These are phyloP conservation scores for Antitrichia curtipendula DNA, from an alignment of 225 moss, liverwort and hornwort genomes.

Conservation along the genomic window DNA sequence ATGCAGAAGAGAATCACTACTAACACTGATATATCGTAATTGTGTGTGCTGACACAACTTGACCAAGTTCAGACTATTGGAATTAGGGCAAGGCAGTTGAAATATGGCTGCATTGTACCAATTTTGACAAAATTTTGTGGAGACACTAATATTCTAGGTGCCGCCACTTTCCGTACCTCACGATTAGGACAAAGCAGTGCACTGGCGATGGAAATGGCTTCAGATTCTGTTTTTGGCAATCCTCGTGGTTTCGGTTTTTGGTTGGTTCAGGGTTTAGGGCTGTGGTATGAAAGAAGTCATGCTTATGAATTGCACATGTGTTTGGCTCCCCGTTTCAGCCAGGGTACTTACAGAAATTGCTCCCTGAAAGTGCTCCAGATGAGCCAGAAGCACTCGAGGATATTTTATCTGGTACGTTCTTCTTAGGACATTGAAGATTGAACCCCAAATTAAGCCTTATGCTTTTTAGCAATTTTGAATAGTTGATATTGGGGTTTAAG, in stretches of 20 bases:
- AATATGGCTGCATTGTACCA: background rate
- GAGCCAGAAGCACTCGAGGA: conserved; percentile 57
- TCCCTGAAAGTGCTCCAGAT: conserved; percentile 64
- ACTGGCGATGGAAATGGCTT: background rate
- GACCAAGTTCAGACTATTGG: background rate
- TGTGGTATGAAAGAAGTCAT: background rate
- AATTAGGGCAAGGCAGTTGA: background rate
- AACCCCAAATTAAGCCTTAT: background rate
- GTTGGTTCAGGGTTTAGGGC: background rate
- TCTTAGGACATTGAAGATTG: background rate
- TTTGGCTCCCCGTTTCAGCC: conserved; percentile 22
- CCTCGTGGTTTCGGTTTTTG: background rate
- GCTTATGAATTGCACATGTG: background rate
- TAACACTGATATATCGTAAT: background rate
- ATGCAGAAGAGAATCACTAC: background rate
- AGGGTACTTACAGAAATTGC: conserved; percentile 53
- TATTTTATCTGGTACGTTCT: conserved; percentile 27
- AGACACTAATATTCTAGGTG: background rate
- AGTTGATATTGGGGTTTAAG: background rate
- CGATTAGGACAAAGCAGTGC: background rate
- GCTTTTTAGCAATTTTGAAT: too few relatives aligned
- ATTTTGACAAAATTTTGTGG: background rate
- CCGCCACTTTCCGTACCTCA: background rate
- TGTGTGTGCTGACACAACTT: background rate
- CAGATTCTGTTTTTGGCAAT: background rate